Evolutionary conservation across 2,329 filamentous ascomycete genomes (phyloP), one percentile per base, ranked within the genome.

Genomic region (Stachybotrys elegans): DNA sequence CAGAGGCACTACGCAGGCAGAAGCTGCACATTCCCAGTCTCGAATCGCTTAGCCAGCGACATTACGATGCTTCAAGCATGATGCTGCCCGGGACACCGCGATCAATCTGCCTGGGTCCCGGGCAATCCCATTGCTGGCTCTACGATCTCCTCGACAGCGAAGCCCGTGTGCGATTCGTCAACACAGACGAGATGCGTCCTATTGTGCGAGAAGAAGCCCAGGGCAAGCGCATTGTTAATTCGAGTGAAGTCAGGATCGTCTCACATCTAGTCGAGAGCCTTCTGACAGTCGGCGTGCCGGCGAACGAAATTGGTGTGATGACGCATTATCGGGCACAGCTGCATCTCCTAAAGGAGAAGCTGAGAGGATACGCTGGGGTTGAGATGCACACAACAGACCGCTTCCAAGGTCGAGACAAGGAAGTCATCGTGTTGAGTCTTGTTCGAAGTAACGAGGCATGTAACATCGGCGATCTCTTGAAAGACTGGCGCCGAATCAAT

Each of bases 361-460:
- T 95, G 25, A 79, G 80, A 23, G 71, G 68, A 34, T 66, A 74
- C 53, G 45, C 72, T 0, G 78, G 79, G 3, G 82, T 98, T 2
- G 93, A 98, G 66, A 90, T 97, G 77, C 90, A 98, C 65, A 97
- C 93, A 0, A 91, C 93, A 4, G 93, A 98, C 66, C 89, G 92
- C 36, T 98, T 95, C 65, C 93, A 98, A 62, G 93, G 93, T 6
- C 81, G 93, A 9, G 93, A 98, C 67, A 98, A 98, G 61, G 90
- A 95, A 58, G 84, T 95, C 3, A 79, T 97, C 1, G 80, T 98
- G 13, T 76, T 98, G 8, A 88, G 82, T 44, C 83, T 95, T 22
- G 93, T 97, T 13, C 80, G 93, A 22, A 92, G 83, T 61, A 98
- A 98, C 56, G 83, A 91, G 19, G 76, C 78, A 1, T 81, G 83